Base-by-base conservation (phyloP, 2,329 filamentous ascomycete species). In the Myriosclerotinia scirpicola region DNA sequence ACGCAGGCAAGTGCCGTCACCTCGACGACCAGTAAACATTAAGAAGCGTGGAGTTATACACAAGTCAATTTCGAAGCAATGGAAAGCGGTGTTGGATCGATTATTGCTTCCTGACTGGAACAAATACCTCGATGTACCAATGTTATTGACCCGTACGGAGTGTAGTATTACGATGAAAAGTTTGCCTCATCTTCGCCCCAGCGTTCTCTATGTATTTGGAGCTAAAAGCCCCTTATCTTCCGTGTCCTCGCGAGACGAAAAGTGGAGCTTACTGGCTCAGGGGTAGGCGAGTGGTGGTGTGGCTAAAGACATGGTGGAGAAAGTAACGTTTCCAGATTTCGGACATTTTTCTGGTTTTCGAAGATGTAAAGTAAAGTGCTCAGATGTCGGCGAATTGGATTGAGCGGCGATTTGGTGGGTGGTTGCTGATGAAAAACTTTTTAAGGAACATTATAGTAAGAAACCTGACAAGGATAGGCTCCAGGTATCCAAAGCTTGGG, bases 21-120 rank as follows among this genome's bases (percentile, higher is more conserved):
- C n/a, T 82, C 94, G 3, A 85, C 86, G 2, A 98, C 94, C 0
- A 89, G 91, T 0, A 92, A 93, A 73, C 90, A 96, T 77, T 92
- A 97, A 75, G 92, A 96, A 80, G 90, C 95, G 66, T 88, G 91
- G 74, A 92, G 88, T 1, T 95, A 89, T 76, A 78, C 90, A 70
- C 84, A 90, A 0, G 85, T 87, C 0, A 85, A 85, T 67, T 86
- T 73, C 70, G 70, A 77, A 26, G 5, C 71, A 82, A 4, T 81
- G 79, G 2, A 84, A 88, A 71, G 76, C 83, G 17, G 79, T 81
- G 67, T 73, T 80, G 0, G 75, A 74, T 34, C 69, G 34, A 40
- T 8, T 26, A 2, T 6, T 40, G 6, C n/a, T 17, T 52, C 36
- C 48, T 75, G 65, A 56, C 65, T 64, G 61, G 61, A 9, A 42